Evolutionary conservation across 2,329 filamentous ascomycete species (phyloP), one percentile per base, ranked within the genome.

Genomic region (Curvularia sp.): DNA sequence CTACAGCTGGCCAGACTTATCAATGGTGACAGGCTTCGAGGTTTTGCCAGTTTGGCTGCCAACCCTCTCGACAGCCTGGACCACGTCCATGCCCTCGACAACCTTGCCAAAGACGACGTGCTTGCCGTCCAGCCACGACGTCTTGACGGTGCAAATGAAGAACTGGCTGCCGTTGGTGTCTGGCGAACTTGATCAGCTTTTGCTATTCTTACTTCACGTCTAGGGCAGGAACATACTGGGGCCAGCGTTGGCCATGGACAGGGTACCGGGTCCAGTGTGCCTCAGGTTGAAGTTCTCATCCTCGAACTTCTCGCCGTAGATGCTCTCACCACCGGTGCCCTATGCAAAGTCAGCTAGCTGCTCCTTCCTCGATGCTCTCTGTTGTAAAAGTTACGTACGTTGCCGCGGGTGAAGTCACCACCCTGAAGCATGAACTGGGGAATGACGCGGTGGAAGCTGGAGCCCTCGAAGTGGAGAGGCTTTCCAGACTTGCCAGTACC

Each of bases 371-470:
- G 41, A 19, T 10, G 15, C 6, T 8, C 10, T 27, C 10, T 32
- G 27, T 42, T 23, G 12, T 38, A 23, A n/a, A 12, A n/a, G 19
- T 21, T 49, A 65, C 67, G 97, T 70, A 94, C 94, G 78, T 97
- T 94, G 77, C 92, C 92, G 51, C 87, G 89, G 53, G 94, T 98
- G 79, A 98, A 98, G 80, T 98, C 94, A 81, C 94, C 94, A 76
- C 94, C 94, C 82, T 97, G 91, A 74, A 97, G 94, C 94, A 98
- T 98, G 81, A 98, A 98, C 74, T 91, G 87, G 84, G 97, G 97
- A 83, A 98, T 98, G 67, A 98, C 90, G 51, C 94, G 90, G 83
- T 98, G 94, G 84, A 98, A 98, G 69, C 82, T 84, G 64, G 91
- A 95, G 69, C 92, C 86, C 84, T 97, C 96, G 87, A 92, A 99